phyloP scores from a whole-genome alignment of 2,329 filamentous ascomycete species.

The Colletotrichum sublineola region DNA sequence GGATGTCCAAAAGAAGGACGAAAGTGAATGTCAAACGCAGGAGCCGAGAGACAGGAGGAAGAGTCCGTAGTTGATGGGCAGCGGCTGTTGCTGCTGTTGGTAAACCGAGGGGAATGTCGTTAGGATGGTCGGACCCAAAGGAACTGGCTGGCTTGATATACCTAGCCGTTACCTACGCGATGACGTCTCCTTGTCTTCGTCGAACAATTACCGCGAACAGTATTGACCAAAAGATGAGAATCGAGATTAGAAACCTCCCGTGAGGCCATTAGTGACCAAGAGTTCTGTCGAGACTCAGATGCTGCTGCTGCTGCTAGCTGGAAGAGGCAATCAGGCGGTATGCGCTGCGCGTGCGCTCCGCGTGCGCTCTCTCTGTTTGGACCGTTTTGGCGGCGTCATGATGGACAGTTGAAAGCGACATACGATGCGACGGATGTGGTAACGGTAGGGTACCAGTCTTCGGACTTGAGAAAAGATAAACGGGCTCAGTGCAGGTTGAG shows the following conservation, averaged over 20 bases:
- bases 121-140: not conserved
- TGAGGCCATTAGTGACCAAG: not conserved
- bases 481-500: not conserved
- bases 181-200: not conserved
- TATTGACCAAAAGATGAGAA: too few relatives aligned
- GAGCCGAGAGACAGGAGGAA: not conserved
- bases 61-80: not conserved
- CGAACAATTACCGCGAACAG: not conserved
- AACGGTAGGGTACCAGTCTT: not conserved
- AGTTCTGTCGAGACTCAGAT: not conserved
- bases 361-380: slow-evolving; percentile 5
- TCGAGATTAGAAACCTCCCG: not conserved
- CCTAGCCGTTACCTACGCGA: not conserved
- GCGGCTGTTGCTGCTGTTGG: not conserved
- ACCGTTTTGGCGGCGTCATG: slow-evolving; percentile 12
- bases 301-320: not conserved
- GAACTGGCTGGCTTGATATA: not conserved
- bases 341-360: not conserved
- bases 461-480: not conserved
- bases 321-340: not conserved
- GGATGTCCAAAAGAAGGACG: not conserved
- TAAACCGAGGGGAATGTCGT: not conserved
- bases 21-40: slow-evolving; percentile 14
- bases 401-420: not conserved
- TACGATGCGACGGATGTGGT: not conserved